Evolutionary conservation across 495 filamentous ascomycete genomes (phyloP).

Genomic region (Lasiosphaeris hirsuta): DNA sequence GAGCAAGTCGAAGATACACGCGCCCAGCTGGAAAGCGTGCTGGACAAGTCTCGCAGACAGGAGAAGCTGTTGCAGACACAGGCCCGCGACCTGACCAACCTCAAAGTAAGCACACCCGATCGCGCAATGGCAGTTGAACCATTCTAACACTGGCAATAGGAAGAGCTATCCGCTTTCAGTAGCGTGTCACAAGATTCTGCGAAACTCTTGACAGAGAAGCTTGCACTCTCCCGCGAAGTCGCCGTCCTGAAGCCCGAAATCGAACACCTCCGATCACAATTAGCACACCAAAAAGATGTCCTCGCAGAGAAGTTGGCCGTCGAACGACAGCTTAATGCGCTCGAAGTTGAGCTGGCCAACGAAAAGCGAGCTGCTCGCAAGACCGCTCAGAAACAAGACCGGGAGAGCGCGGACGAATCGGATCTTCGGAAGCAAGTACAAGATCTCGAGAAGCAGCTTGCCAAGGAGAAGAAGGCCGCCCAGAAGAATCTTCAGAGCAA

Average conservation of each 20-base stretch:
- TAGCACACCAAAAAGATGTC: conserved; percentile 58
- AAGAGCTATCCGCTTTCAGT: conserved; percentile 63
- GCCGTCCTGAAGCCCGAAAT: conserved; percentile 68
- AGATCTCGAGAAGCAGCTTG: conserved; percentile 49
- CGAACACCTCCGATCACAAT: conserved; percentile 71
- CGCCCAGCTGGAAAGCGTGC: conserved; percentile 53
- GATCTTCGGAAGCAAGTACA: conserved; percentile 45
- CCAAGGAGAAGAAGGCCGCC: conserved; percentile 44
- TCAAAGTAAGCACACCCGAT: conserved; percentile 53
- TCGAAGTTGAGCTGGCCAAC: conserved; percentile 77
- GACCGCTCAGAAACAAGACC: conserved; percentile 50
- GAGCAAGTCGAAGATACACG: conserved; percentile 55
- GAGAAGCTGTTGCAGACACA: conserved; percentile 56
- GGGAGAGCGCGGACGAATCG: conserved; percentile 38
- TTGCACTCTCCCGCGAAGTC: conserved; percentile 68
- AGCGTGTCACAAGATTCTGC: conserved; percentile 61
- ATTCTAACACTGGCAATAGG: conserved; percentile 42
- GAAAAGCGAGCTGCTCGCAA: conserved; percentile 68
- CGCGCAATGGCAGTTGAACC: neutral
- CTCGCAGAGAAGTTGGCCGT: conserved; percentile 73
- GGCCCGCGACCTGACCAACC: conserved; percentile 58
- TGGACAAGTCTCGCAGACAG: conserved; percentile 52
- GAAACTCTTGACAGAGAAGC: conserved; percentile 72
- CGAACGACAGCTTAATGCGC: conserved; percentile 66
- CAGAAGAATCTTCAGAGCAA: conserved; percentile 32